Conservation (phyloP, 2,329 filamentous ascomycete genomes). For the Exophiala sp. region DNA sequence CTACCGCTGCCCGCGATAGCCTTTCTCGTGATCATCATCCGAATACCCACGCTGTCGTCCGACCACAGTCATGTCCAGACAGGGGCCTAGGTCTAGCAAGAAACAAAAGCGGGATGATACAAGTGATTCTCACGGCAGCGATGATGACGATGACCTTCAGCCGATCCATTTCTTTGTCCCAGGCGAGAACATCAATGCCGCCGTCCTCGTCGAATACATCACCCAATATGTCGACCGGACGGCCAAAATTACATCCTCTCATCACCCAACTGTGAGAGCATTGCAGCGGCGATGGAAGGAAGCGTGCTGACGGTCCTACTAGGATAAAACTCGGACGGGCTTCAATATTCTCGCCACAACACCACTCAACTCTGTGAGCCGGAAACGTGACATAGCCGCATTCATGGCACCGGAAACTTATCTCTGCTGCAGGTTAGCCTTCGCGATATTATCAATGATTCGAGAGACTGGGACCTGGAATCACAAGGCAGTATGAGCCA, state of each 20-base stretch:
- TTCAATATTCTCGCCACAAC: conserved; percentile 21
- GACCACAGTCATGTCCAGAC: conserved; percentile 14
- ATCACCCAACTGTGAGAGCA: conserved; percentile 19
- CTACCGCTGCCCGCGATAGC: conserved; percentile 10
- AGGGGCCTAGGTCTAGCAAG: conserved; percentile 8
- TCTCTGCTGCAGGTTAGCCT: conserved; percentile 16
- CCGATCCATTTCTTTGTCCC: conserved; percentile 25
- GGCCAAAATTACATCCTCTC: conserved; percentile 20
- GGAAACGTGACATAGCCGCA: neutral
- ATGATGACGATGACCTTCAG: conserved; percentile 20
- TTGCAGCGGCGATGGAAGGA: neutral
- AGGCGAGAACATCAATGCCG: conserved; percentile 21
- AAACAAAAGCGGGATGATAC: conserved; percentile 17
- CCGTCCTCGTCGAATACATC: conserved; percentile 21
- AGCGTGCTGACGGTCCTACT: conserved; percentile 7
- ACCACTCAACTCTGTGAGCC: conserved; percentile 22
- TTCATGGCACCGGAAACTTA: neutral
- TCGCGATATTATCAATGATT: conserved; percentile 24
- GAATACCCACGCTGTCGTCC: conserved; percentile 5
- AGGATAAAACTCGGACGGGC: conserved; percentile 20
- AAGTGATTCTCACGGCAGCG: conserved; percentile 13
- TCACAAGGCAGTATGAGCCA: conserved; percentile 19
- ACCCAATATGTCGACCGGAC: conserved; percentile 23
- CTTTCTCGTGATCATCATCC: conserved; percentile 10
- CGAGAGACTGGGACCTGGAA: conserved; percentile 24